A percentile compares a stretch with the other conserved stretches of the same genome.
Evolutionary conservation across 2,329 filamentous ascomycete genomes (phyloP).

Genomic region (Calonectria montana): DNA sequence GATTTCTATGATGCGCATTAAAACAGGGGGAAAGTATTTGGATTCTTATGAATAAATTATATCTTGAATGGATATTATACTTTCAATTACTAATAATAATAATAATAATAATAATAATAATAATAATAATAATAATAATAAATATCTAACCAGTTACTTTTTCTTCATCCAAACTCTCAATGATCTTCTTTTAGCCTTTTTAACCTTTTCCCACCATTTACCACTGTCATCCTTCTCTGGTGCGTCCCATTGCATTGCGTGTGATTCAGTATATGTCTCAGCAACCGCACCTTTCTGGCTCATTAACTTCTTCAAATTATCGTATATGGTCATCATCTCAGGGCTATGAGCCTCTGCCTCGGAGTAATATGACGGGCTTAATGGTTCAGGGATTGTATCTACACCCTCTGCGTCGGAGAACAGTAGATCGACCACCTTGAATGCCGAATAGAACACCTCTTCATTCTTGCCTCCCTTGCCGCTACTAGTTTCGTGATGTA

Average conservation of each 20-base stretch:
- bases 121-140: too few relatives aligned
- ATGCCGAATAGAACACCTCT: neutral
- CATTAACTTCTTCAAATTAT: neutral
- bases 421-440: neutral
- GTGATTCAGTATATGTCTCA: neutral
- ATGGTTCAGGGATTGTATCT: neutral
- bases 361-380: neutral
- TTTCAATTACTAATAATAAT: neutral
- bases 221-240: neutral
- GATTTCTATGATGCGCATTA: too few relatives aligned
- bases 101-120: too few relatives aligned
- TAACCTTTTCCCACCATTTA: neutral
- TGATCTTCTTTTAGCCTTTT: neutral
- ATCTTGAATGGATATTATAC: too few relatives aligned
- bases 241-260: neutral
- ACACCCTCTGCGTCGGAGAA: neutral
- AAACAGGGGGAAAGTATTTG: too few relatives aligned
- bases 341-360: neutral
- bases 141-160: neutral
- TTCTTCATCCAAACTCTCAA: neutral
- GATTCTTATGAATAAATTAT: too few relatives aligned
- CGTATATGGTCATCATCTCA: neutral
- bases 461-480: neutral
- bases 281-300: neutral
- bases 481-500: neutral